These are phyloP conservation scores for Russula olivacea DNA, from an alignment of 768 basidiomycete genomes.

Conservation along the genomic window DNA sequence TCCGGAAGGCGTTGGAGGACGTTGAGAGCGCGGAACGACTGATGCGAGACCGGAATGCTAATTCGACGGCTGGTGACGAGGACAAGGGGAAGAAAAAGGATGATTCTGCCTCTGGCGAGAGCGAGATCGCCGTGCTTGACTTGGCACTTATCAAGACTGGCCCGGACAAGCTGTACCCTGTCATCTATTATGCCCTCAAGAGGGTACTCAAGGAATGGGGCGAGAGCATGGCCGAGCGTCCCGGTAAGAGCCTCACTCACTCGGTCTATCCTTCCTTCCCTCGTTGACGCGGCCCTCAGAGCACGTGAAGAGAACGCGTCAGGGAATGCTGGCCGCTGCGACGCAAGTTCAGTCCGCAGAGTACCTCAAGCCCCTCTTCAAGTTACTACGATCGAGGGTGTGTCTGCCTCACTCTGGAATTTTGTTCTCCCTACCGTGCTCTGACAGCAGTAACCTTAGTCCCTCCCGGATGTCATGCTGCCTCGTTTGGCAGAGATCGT, in stretches of 20 bases:
- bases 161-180: constrained; percentile 91
- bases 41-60: constrained; percentile 46
- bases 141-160: constrained; percentile 79
- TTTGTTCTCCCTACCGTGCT: background rate
- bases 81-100: constrained; percentile 63
- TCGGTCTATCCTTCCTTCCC: background rate
- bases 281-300: constrained; percentile 41
- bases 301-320: constrained; percentile 76
- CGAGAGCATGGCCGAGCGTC: constrained; percentile 88
- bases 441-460: constrained; percentile 36
- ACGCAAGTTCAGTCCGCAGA: constrained; percentile 94
- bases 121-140: constrained; percentile 56
- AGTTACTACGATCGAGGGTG: constrained; percentile 79
- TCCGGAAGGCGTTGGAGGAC: constrained; percentile 83
- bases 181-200: constrained; percentile 96
- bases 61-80: constrained; percentile 31
- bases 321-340: constrained; percentile 91
- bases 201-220: constrained; percentile 94
- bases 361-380: constrained; percentile 96
- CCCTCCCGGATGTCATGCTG: constrained; percentile 78
- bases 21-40: constrained; percentile 75
- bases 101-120: constrained; percentile 33
- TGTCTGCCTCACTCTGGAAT: constrained; percentile 30
- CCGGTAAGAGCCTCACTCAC: constrained; percentile 47
- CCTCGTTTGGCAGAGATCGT: constrained; percentile 88